Evolutionary conservation across 1,284 basidiomycete genomes (phyloP).

Genomic region (Rhizoctonia solani): DNA sequence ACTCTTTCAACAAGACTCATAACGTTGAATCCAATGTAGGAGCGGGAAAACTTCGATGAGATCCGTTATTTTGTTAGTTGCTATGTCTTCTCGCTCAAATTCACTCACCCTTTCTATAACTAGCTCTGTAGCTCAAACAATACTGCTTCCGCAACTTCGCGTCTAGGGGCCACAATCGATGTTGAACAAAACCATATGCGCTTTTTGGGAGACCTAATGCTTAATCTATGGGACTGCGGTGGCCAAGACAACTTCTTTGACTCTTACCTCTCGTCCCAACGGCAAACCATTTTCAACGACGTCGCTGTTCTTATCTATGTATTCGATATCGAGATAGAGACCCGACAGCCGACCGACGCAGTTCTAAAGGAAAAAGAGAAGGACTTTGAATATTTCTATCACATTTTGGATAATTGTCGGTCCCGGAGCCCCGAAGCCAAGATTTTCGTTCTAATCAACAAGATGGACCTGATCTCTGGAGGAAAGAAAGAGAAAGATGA

Average conservation of each 20-base stretch:
- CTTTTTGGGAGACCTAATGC: constrained; percentile 90
- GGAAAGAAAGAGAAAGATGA: constrained; percentile 35
- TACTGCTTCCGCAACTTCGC: constrained; percentile 83
- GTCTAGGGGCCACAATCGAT: constrained; percentile 95
- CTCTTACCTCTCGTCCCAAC: constrained; percentile 88
- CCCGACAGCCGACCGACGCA: constrained; percentile 36
- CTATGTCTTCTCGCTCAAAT: not conserved
- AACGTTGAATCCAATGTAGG: constrained; percentile 42
- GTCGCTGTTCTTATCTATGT: constrained; percentile 98
- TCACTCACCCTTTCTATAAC: not conserved
- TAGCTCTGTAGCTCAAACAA: constrained; percentile 77
- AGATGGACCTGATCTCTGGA: constrained; percentile 76
- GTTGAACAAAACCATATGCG: constrained; percentile 98
- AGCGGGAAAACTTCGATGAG: constrained; percentile 96
- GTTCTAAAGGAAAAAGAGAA: constrained; percentile 65
- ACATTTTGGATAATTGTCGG: constrained; percentile 79
- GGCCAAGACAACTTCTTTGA: constrained; percentile 99
- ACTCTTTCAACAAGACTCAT: not conserved
- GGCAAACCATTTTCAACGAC: constrained; percentile 90
- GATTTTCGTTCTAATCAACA: constrained; percentile 93
- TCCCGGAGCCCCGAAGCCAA: constrained; percentile 79
- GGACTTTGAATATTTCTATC: constrained; percentile 83
- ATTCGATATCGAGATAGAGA: constrained; percentile 77
- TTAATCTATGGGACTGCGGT: constrained; percentile 98
- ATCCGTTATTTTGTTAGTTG: constrained; percentile 92